phyloP scores from a whole-genome alignment of 2,329 filamentous ascomycete genomes.

The Exophiala spinifera region DNA sequence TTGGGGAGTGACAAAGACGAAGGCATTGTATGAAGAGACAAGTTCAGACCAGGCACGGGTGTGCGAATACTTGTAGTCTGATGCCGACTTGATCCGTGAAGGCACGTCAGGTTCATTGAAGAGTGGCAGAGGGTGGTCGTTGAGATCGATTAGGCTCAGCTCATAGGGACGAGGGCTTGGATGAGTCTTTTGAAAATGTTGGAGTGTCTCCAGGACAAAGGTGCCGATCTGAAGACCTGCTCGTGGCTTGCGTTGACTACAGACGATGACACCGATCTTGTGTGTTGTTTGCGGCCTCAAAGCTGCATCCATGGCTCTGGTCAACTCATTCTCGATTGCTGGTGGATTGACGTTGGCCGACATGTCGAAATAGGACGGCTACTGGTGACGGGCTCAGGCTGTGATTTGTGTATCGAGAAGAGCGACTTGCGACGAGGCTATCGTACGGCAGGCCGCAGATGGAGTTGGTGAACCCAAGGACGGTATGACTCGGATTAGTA shows the following conservation, averaged over 20 bases:
- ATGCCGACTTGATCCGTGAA: conserved; percentile 32
- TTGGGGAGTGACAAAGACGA: conserved; percentile 44
- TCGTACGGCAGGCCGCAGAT: no score
- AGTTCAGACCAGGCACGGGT: conserved; percentile 39
- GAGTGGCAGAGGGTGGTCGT: conserved; percentile 35
- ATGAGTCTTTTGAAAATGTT: conserved; percentile 7
- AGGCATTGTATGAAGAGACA: conserved; percentile 36
- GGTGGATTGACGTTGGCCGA: neutral
- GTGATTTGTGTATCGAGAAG: no score
- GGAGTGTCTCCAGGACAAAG: conserved; percentile 32
- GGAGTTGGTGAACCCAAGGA: no score
- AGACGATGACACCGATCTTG: conserved; percentile 37
- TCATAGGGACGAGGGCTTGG: conserved; percentile 7
- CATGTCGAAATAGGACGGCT: neutral
- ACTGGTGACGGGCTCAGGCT: neutral
- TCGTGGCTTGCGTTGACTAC: conserved; percentile 37
- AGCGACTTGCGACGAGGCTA: no score
- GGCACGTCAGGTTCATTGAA: conserved; percentile 42
- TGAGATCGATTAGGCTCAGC: conserved; percentile 35
- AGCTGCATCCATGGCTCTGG: conserved; percentile 4
- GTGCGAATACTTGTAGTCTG: conserved; percentile 38
- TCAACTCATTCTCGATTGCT: neutral
- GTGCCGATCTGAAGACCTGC: conserved; percentile 37
- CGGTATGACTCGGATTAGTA: no score
- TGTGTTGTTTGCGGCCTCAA: neutral